Conservation (phyloP, 257 asterid genomes). For the Knoxia roxburghii region DNA sequence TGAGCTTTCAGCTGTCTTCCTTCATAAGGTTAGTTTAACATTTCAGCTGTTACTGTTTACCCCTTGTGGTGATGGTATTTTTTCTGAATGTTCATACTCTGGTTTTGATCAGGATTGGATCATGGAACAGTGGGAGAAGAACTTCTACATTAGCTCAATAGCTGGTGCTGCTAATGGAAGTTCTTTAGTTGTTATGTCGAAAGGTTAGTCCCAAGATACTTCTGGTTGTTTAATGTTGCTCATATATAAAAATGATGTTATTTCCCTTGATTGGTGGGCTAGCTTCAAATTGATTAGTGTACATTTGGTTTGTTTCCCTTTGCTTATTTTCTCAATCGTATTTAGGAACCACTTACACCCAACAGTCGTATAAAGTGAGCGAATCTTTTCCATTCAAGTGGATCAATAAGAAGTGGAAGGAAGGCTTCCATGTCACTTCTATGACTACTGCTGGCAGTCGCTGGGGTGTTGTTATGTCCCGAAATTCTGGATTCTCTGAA, state of each 20-base stretch:
- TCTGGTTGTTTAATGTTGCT: not conserved
- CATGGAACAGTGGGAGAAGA: constrained; percentile 99
- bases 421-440: constrained; percentile 97
- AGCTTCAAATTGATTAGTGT: not conserved
- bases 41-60: not conserved
- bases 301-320: not conserved
- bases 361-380: constrained; percentile 94
- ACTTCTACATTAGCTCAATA: constrained; percentile 88
- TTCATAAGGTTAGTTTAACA: constrained; percentile 65
- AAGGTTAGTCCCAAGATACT: constrained; percentile 48
- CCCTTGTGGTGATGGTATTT: not conserved
- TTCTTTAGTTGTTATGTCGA: constrained; percentile 89
- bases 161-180: constrained; percentile 94
- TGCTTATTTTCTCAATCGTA: not conserved
- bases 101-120: constrained; percentile 76
- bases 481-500: constrained; percentile 87
- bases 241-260: no score
- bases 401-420: constrained; percentile 98
- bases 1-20: constrained; percentile 86
- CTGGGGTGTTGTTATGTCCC: constrained; percentile 99
- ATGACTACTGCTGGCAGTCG: constrained; percentile 99
- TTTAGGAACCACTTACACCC: constrained; percentile 90
- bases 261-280: not conserved
- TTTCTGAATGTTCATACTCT: not conserved
- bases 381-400: constrained; percentile 98